Percentiles rank a stretch among this genome's conserved stretches.
These are phyloP conservation scores for Dendrobium catenatum DNA, from an alignment of 106 monocot genomes.

Conservation along the genomic window DNA sequence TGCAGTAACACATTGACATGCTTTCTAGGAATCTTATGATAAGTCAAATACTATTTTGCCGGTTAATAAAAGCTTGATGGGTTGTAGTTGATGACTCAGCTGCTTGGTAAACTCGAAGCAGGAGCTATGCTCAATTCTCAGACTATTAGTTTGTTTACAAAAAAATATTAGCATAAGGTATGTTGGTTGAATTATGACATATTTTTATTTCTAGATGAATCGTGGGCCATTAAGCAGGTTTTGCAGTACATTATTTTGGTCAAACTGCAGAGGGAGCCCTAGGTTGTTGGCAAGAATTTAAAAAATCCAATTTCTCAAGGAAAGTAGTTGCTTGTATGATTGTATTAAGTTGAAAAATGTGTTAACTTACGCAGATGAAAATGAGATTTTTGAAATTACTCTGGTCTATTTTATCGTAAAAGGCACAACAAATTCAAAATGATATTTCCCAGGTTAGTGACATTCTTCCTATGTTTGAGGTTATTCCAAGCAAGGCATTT, in stretches of 20 bases:
- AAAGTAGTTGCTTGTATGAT: neutral
- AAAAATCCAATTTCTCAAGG: neutral
- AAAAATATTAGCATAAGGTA: neutral
- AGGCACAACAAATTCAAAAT: neutral
- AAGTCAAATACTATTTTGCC: neutral
- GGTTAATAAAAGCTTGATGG: neutral
- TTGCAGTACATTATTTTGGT: neutral
- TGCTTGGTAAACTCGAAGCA: neutral
- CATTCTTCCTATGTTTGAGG: neutral
- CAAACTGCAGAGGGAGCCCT: neutral
- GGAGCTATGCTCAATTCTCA: neutral
- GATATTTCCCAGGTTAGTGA: neutral
- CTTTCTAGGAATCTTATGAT: neutral
- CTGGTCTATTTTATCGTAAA: neutral
- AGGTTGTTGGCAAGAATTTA: neutral
- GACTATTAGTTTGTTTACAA: neutral
- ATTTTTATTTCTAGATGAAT: neutral
- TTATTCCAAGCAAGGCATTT: neutral
- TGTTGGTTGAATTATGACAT: neutral
- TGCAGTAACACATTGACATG: too few relatives aligned
- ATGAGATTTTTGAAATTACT: neutral
- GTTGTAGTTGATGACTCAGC: neutral
- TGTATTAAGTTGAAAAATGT: neutral
- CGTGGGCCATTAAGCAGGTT: neutral
- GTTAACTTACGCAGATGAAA: neutral